phyloP scores from a whole-genome alignment of 73 alveolate genomes.

The Stentor coeruleus region DNA sequence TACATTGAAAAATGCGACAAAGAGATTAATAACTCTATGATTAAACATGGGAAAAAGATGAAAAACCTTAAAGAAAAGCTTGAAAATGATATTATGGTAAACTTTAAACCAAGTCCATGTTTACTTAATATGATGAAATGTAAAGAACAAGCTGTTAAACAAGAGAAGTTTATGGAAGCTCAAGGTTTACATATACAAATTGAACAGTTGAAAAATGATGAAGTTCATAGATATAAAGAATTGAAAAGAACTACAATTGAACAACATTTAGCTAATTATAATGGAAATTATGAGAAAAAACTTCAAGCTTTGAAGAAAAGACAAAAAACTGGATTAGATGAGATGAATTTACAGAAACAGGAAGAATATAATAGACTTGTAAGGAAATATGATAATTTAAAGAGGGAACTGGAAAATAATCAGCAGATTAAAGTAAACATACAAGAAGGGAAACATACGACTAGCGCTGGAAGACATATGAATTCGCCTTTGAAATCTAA shows the following conservation, averaged over 20 bases:
- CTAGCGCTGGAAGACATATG: background rate
- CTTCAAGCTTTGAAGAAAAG: background rate
- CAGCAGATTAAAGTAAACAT: background rate
- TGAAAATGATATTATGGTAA: background rate
- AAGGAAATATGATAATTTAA: background rate
- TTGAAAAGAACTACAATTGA: background rate
- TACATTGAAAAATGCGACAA: background rate
- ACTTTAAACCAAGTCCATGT: background rate
- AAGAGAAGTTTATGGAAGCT: background rate
- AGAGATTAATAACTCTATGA: background rate
- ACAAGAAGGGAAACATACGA: background rate
- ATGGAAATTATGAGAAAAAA: background rate
- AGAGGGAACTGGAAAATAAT: background rate
- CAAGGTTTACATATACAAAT: background rate
- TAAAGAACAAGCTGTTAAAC: background rate
- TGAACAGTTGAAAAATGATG: background rate
- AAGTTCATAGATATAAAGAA: background rate
- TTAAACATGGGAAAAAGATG: background rate
- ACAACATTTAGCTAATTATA: background rate
- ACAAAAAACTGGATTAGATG: background rate
- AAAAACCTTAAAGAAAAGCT: background rate
- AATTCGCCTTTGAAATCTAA: too few species aligned
- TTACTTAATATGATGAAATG: background rate
- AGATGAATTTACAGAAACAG: background rate
- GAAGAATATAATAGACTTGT: background rate